phyloP scores from a whole-genome alignment of 257 asterid species.

The Gynochthodes officinalis region DNA sequence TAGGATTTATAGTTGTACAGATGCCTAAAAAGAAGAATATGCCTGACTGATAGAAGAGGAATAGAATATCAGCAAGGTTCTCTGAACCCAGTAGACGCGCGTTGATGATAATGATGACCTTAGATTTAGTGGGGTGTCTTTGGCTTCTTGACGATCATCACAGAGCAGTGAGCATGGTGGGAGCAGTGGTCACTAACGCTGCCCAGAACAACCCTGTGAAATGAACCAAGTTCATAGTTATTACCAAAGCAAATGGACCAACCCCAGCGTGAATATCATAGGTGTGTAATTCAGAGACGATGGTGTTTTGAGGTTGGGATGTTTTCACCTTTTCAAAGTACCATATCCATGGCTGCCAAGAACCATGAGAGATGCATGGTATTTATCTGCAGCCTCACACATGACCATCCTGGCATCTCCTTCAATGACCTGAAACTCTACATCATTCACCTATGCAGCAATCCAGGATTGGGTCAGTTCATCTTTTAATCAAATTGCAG shows the following conservation, averaged over 20 bases:
- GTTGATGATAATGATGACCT: too few species aligned
- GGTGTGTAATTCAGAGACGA: too few species aligned
- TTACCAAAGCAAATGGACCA: too few species aligned
- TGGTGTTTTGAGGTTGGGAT: too few species aligned
- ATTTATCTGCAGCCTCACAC: conserved; percentile 27
- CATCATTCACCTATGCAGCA: conserved; percentile 15
- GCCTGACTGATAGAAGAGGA: too few species aligned
- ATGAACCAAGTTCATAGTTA: not conserved
- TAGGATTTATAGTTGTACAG: too few species aligned
- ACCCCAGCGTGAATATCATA: too few species aligned
- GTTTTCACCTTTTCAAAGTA: conserved; percentile 29
- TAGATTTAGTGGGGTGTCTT: not conserved
- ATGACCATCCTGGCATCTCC: conserved; percentile 34
- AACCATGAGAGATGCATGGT: conserved; percentile 33
- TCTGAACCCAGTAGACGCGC: too few species aligned
- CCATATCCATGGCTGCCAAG: conserved; percentile 48
- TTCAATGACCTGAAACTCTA: conserved; percentile 19
- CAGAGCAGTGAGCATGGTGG: conserved; percentile 82
- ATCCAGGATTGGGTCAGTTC: not conserved
- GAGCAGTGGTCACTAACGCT: conserved; percentile 81
- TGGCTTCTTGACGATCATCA: conserved; percentile 69
- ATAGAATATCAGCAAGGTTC: too few species aligned
- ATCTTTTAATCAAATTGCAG: too few species aligned
- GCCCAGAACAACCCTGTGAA: conserved; percentile 69
- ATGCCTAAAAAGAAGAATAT: too few species aligned